Base-by-base conservation (phyloP, 2,329 filamentous ascomycete genomes). In the Calonectria montana region DNA sequence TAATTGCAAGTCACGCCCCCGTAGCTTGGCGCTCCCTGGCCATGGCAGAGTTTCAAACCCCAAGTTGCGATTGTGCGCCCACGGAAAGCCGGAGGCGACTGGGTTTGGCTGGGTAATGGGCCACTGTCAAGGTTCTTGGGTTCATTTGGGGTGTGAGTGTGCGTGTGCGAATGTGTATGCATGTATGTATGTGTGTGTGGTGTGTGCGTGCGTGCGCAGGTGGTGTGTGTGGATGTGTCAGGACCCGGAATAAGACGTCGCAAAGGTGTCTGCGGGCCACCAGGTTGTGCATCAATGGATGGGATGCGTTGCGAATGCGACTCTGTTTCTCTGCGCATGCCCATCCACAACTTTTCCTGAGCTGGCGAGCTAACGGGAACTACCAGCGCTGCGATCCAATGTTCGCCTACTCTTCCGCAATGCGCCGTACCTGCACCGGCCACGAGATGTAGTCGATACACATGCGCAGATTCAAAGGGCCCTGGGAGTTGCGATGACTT, bases 41-140 rank as follows among this genome's bases (percentile, higher is more conserved):
- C 50, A 71, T 67, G 69, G 43, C 39, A 48, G 29, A 69, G 69
- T 47, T 55, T 62, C 41, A 43, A 47, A 63, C 39, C 65, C 57
- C 41, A 63, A 55, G 21, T 25, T 57, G 69, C 63, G 55, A 76
- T 62, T 76, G 62, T 78, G 74, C 71, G 76, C 67, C 70, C 67
- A 63, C 62, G 62, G 50, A 65, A 39, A 39, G 50, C 41, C 50
- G 61, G 47, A 45, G 59, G 65, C 68, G 69, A 62, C 66, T 65
- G 65, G 48, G 69, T 67, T 69, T 74, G 67, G 74, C 61, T 74
- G 69, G 70, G 74, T 73, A 74, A 69, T 68, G 72, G 66, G 66
- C 70, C 70, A 66, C 69, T 65, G 75, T 71, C 69, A 77, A 74
- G 74, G 65, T 72, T 67, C 53, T 69, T 47, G 69, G 57, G 64